phyloP scores from a whole-genome alignment of 176 grass and related monocot genomes.

The Musa acuminata region DNA sequence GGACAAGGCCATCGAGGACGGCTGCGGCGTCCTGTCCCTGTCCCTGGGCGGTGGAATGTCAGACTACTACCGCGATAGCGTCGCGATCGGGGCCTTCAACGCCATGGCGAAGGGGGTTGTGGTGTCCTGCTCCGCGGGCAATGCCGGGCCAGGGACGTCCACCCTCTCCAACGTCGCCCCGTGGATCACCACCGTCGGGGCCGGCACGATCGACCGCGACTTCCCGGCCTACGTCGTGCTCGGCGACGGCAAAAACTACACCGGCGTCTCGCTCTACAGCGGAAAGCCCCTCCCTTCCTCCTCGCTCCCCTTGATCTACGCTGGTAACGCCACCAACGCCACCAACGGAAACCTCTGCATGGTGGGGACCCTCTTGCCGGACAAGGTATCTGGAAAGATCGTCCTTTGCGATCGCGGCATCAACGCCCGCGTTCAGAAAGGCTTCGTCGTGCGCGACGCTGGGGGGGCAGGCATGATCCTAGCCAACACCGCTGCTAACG shows the following conservation, averaged over 20 bases:
- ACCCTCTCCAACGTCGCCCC: slow-evolving; percentile 77
- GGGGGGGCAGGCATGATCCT: slow-evolving; percentile 81
- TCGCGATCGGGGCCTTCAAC: slow-evolving; percentile 74
- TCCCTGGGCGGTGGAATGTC: slow-evolving; percentile 63
- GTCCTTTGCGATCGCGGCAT: slow-evolving; percentile 76
- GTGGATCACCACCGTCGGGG: slow-evolving; percentile 78
- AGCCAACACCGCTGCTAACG: slow-evolving; percentile 71
- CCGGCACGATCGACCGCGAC: slow-evolving; percentile 64
- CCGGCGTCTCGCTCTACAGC: slow-evolving; percentile 65
- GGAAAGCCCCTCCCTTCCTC: slow-evolving; percentile 40
- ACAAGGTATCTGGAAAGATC: slow-evolving; percentile 77
- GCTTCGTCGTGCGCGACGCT: slow-evolving; percentile 53
- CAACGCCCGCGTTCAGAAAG: slow-evolving; percentile 73
- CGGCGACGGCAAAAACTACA: slow-evolving; percentile 66
- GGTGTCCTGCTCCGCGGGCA: slow-evolving; percentile 78
- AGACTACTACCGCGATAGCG: slow-evolving; percentile 73
- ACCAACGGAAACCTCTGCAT: slow-evolving; percentile 74
- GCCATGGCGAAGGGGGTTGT: slow-evolving; percentile 69
- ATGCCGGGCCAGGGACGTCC: slow-evolving; percentile 46
- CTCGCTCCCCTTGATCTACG: slow-evolving; percentile 44
- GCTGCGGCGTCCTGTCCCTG: slow-evolving; percentile 72
- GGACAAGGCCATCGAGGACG: slow-evolving; percentile 66
- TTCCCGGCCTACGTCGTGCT: slow-evolving; percentile 82
- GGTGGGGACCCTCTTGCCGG: slow-evolving; percentile 48
- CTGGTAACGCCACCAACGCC: slow-evolving; percentile 67